Evolutionary conservation across 768 basidiomycete species (phyloP).

Genomic region (Hericium erinaceus): DNA sequence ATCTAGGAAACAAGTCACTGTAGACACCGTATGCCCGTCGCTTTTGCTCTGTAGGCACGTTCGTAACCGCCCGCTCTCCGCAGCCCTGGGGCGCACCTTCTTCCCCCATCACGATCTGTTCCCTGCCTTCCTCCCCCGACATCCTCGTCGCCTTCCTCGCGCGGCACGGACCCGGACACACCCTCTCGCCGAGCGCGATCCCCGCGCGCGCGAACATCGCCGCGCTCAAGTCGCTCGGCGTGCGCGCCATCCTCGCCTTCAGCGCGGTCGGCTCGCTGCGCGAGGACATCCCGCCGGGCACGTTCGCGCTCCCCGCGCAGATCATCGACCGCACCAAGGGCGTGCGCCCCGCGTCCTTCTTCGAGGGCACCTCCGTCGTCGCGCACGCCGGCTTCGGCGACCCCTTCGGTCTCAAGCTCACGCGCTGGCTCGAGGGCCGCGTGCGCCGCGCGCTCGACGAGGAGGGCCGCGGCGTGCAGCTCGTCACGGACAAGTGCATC

Average conservation of each 20-base stretch:
- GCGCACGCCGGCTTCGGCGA: slow-evolving; percentile 94
- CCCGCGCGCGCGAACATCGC: slow-evolving; percentile 91
- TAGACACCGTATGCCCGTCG: slow-evolving; percentile 56
- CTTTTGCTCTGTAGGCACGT: neutral
- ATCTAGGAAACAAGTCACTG: slow-evolving; percentile 61
- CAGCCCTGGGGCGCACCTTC: slow-evolving; percentile 93
- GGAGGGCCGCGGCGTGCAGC: slow-evolving; percentile 48
- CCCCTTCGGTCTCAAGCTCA: slow-evolving; percentile 64
- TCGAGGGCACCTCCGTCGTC: slow-evolving; percentile 72
- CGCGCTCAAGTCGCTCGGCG: slow-evolving; percentile 87
- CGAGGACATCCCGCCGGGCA: slow-evolving; percentile 87
- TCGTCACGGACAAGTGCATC: slow-evolving; percentile 78
- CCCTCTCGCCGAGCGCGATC: slow-evolving; percentile 68
- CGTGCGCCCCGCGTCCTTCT: slow-evolving; percentile 80
- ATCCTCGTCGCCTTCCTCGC: slow-evolving; percentile 81
- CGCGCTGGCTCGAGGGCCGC: slow-evolving; percentile 53
- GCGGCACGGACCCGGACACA: slow-evolving; percentile 80
- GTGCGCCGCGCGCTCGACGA: slow-evolving; percentile 55
- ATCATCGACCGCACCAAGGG: slow-evolving; percentile 98
- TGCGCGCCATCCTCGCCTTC: slow-evolving; percentile 85
- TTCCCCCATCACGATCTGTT: slow-evolving; percentile 84
- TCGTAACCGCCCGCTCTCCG: neutral
- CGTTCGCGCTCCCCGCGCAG: slow-evolving; percentile 81
- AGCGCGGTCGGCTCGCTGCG: slow-evolving; percentile 91
- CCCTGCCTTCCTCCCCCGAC: slow-evolving; percentile 64